These are phyloP conservation scores for Galerina marginata DNA, from an alignment of 768 basidiomycete species.

Conservation along the genomic window DNA sequence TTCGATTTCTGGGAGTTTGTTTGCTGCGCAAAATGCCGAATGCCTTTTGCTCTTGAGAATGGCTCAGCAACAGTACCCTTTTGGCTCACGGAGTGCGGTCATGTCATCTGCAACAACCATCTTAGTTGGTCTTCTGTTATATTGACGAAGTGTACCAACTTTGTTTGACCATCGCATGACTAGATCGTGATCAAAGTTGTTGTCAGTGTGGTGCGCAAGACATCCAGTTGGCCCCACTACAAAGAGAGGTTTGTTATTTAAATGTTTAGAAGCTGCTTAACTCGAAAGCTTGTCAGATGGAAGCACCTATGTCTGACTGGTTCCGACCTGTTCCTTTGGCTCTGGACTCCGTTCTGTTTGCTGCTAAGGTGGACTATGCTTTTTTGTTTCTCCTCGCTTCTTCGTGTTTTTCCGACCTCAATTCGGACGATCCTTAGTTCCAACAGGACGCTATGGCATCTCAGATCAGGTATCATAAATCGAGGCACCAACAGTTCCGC, in stretches of 20 bases:
- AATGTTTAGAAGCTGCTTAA: neutral
- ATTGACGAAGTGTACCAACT: slow-evolving; percentile 1
- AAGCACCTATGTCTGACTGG: slow-evolving; percentile 83
- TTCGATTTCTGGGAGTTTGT: slow-evolving; percentile 86
- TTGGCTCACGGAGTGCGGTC: slow-evolving; percentile 90
- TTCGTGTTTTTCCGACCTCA: neutral
- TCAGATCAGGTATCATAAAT: slow-evolving; percentile 68
- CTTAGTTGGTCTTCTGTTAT: slow-evolving; percentile 57
- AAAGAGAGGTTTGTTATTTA: slow-evolving; percentile 62
- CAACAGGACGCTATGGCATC: slow-evolving; percentile 78
- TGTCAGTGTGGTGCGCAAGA: slow-evolving; percentile 65
- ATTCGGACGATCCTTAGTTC: slow-evolving; percentile 52
- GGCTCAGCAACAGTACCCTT: slow-evolving; percentile 68
- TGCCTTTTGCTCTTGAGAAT: slow-evolving; percentile 61
- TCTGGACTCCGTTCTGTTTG: slow-evolving; percentile 67
- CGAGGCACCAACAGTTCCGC: slow-evolving; percentile 61
- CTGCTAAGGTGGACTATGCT: slow-evolving; percentile 59
- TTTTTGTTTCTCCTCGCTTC: neutral
- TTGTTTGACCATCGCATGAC: neutral
- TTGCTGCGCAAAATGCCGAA: slow-evolving; percentile 69
- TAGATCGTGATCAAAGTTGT: slow-evolving; percentile 79
- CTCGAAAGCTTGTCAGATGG: slow-evolving; percentile 54
- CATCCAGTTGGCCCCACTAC: slow-evolving; percentile 75
- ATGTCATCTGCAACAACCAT: slow-evolving; percentile 85
- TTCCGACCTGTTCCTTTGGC: slow-evolving; percentile 67